These are phyloP conservation scores for Fennellomyces sp. DNA, from an alignment of 371 early-diverging fungal species.

Conservation along the genomic window DNA sequence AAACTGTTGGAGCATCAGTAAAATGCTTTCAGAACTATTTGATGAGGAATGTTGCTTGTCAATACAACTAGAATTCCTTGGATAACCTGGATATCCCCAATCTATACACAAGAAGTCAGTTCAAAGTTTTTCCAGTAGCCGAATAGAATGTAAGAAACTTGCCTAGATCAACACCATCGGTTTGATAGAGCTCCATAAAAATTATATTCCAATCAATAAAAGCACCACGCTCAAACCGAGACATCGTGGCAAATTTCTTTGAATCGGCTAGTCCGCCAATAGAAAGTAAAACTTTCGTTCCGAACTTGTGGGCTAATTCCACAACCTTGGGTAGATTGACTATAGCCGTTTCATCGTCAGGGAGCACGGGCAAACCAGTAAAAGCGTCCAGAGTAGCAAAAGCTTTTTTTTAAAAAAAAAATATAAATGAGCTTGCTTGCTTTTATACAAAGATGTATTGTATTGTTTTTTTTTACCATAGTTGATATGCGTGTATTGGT, in stretches of 20 bases:
- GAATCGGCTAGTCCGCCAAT: conserved; percentile 86
- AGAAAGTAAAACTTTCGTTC: conserved; percentile 69
- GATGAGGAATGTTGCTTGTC: conserved; percentile 48
- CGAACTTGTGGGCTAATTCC: conserved; percentile 48
- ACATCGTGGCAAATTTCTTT: conserved; percentile 60
- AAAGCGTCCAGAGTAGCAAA: conserved; percentile 40
- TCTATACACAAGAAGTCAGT: no score
- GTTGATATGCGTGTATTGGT: conserved; percentile 66
- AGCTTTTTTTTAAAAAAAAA: no score
- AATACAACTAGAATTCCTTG: no score
- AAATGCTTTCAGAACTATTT: conserved; percentile 56
- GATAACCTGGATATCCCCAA: conserved; percentile 90
- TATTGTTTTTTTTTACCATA: no score
- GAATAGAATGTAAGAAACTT: no score
- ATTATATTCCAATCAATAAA: conserved; percentile 63
- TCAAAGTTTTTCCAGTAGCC: no score
- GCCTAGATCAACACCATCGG: conserved; percentile 64
- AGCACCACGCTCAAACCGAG: conserved; percentile 33
- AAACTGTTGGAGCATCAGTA: conserved; percentile 59
- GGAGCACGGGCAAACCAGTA: conserved; percentile 41
- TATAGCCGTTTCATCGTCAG: conserved; percentile 50
- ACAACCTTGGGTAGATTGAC: conserved; percentile 46
- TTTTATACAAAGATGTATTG: no score
- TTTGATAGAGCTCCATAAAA: conserved; percentile 44
- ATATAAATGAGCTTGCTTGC: no score